Conservation (phyloP, 2,329 filamentous ascomycete species). For the Tricladium varicosporioides region DNA sequence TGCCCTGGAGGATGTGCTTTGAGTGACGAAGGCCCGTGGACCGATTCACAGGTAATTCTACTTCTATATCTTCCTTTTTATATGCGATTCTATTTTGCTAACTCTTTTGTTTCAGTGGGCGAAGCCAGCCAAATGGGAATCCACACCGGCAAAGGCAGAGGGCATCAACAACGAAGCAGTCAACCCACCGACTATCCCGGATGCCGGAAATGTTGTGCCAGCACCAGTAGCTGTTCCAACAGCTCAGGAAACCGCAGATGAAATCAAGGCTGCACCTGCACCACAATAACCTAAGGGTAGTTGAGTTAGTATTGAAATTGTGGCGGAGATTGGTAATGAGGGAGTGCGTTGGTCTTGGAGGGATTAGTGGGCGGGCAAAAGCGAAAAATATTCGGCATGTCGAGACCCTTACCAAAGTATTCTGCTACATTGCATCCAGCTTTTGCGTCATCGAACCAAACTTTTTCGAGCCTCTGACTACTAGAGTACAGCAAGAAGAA, state of each 20-base stretch:
- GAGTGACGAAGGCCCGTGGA: slow-evolving; percentile 91
- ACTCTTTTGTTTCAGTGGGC: slow-evolving; percentile 48
- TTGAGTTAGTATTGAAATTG: too few relatives aligned
- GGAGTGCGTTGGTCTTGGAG: too few relatives aligned
- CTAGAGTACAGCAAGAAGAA: slow-evolving; percentile 8
- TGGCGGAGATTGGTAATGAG: too few relatives aligned
- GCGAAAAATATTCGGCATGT: background rate
- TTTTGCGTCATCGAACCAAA: background rate
- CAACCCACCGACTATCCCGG: slow-evolving; percentile 25
- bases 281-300: slow-evolving; percentile 11
- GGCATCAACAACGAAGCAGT: slow-evolving; percentile 37
- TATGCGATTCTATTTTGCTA: too few relatives aligned
- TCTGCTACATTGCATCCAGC: background rate
- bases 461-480: slow-evolving; percentile 4
- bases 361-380: too few relatives aligned
- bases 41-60: slow-evolving; percentile 45
- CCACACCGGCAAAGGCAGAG: slow-evolving; percentile 36
- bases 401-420: background rate
- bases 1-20: slow-evolving; percentile 81
- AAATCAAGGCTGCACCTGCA: slow-evolving; percentile 26
- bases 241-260: slow-evolving; percentile 18
- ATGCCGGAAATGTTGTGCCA: slow-evolving; percentile 15
- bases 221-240: slow-evolving; percentile 14
- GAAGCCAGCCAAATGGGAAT: slow-evolving; percentile 63
- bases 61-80: too few relatives aligned